Evolutionary conservation across 2,329 filamentous ascomycete species (phyloP).

Genomic region (Leptosphaerulina australis): DNA sequence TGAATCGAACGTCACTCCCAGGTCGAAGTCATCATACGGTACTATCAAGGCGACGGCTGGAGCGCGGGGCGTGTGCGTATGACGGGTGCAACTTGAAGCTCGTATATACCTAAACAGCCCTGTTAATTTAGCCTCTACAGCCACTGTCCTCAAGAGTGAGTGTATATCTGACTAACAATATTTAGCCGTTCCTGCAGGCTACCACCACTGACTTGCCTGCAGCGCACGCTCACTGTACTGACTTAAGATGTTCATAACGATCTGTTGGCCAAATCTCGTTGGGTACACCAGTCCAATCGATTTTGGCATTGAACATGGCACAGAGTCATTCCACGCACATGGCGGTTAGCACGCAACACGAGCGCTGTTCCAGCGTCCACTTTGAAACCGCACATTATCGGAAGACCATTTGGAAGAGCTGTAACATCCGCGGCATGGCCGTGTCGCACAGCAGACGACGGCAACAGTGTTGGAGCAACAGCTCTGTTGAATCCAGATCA

Average conservation of each 20-base stretch:
- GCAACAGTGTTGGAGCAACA: slow-evolving; percentile 1
- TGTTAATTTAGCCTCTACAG: slow-evolving; percentile 42
- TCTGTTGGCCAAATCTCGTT: not conserved
- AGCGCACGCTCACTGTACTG: not conserved
- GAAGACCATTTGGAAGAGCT: slow-evolving; percentile 17
- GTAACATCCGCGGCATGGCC: slow-evolving; percentile 30
- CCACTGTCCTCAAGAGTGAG: slow-evolving; percentile 28
- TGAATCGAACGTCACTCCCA: slow-evolving; percentile 43
- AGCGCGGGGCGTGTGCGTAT: slow-evolving; percentile 36
- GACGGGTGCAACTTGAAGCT: slow-evolving; percentile 23
- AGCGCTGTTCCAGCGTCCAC: slow-evolving; percentile 23
- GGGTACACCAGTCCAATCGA: not conserved
- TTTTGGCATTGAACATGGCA: slow-evolving; percentile 28
- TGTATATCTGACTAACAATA: not conserved
- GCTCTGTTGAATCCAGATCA: not conserved
- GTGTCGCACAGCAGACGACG: slow-evolving; percentile 36
- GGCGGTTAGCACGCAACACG: slow-evolving; percentile 35
- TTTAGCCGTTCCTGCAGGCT: not conserved
- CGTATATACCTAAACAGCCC: slow-evolving; percentile 19
- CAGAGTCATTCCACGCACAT: slow-evolving; percentile 41
- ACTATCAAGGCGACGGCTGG: slow-evolving; percentile 34
- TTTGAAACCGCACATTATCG: slow-evolving; percentile 30
- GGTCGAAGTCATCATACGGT: slow-evolving; percentile 29
- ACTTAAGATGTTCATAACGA: not conserved
- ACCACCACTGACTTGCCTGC: not conserved